Evolutionary conservation across 371 early-diverging fungal genomes (phyloP).

Genomic region (Mortierella polycephala): DNA sequence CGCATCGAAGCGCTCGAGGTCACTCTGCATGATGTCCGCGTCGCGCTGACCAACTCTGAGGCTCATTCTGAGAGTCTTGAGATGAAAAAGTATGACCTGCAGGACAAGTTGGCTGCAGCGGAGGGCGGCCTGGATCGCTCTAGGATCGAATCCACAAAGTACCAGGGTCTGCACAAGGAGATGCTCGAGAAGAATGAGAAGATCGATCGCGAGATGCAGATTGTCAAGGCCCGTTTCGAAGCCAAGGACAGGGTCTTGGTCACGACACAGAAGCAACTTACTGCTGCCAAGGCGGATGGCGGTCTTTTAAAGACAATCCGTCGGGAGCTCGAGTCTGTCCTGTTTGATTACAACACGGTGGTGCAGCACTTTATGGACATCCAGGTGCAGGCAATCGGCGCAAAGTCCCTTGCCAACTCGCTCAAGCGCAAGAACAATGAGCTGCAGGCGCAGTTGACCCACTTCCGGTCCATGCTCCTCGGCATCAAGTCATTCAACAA

Average conservation of each 20-base stretch:
- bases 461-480: constrained; percentile 49
- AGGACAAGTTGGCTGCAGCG: constrained; percentile 39
- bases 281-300: constrained; percentile 46
- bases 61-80: constrained; percentile 53
- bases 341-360: constrained; percentile 54
- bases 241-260: constrained; percentile 53
- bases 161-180: constrained; percentile 53
- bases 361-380: constrained; percentile 56
- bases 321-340: constrained; percentile 47
- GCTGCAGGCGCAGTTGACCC: constrained; percentile 39
- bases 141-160: constrained; percentile 48
- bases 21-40: constrained; percentile 51
- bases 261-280: constrained; percentile 50
- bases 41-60: constrained; percentile 49
- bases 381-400: constrained; percentile 52
- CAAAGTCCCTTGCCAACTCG: constrained; percentile 44
- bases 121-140: constrained; percentile 44
- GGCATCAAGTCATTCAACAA: constrained; percentile 57
- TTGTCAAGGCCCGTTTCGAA: constrained; percentile 52
- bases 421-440: constrained; percentile 49
- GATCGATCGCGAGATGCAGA: constrained; percentile 39
- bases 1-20: constrained; percentile 52
- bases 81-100: constrained; percentile 52
- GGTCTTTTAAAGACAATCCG: constrained; percentile 51
- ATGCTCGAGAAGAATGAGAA: constrained; percentile 46